A percentile compares a stretch with the other conserved stretches of the same genome.
phyloP scores from a whole-genome alignment of 805 yeast species.

The Starmerella cellae region DNA sequence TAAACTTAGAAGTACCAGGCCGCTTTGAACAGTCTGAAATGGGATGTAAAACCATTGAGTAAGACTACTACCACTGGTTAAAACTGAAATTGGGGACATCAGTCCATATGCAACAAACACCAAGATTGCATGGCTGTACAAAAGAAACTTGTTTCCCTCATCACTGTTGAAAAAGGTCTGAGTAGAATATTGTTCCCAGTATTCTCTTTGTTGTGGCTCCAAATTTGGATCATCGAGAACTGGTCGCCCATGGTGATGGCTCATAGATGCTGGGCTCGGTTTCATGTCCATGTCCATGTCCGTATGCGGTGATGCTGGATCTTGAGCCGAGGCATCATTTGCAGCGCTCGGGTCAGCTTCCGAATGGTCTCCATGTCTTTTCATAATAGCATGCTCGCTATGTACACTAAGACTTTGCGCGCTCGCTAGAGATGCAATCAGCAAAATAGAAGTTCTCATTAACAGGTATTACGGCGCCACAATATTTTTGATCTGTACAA shows the following conservation, averaged over 20 bases:
- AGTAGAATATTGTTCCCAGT: slow-evolving; percentile 69
- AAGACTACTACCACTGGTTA: slow-evolving; percentile 47
- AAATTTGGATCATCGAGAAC: slow-evolving; percentile 51
- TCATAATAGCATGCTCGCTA: not conserved
- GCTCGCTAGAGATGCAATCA: not conserved
- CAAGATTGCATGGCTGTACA: slow-evolving; percentile 42
- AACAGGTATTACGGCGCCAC: too few species aligned
- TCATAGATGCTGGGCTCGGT: slow-evolving; percentile 18
- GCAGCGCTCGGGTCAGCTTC: not conserved
- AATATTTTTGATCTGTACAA: too few species aligned
- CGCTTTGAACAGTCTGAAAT: slow-evolving; percentile 38
- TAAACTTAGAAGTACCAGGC: slow-evolving; percentile 36
- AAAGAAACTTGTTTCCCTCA: slow-evolving; percentile 39
- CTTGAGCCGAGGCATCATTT: not conserved
- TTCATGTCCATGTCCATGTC: slow-evolving; percentile 5
- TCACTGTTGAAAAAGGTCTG: slow-evolving; percentile 46
- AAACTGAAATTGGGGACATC: slow-evolving; percentile 55
- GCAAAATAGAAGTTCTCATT: not conserved
- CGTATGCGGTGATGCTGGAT: too few species aligned
- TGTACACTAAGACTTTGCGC: not conserved
- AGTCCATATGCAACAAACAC: slow-evolving; percentile 36
- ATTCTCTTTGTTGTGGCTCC: slow-evolving; percentile 56
- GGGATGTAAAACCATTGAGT: slow-evolving; percentile 43
- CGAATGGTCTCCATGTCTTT: not conserved
- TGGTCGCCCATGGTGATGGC: slow-evolving; percentile 22